Conservation (phyloP, 2,329 filamentous ascomycete species). For the Fusarium hostae region DNA sequence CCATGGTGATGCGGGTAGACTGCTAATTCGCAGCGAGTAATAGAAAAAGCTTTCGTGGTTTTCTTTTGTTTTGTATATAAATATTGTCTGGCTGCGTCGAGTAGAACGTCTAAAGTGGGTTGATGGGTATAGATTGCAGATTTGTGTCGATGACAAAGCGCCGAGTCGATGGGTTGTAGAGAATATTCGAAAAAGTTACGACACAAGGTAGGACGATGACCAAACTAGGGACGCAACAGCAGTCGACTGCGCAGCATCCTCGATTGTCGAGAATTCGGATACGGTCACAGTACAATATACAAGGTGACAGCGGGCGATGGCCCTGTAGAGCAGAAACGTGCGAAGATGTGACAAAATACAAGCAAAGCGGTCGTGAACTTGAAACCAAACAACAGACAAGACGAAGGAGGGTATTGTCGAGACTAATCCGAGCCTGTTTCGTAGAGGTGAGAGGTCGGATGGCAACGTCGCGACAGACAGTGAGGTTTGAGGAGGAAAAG, state of each 20-base stretch:
- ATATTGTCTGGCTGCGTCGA: slow-evolving; percentile 1
- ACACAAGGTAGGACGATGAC: slow-evolving; percentile 19
- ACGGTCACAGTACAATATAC: slow-evolving; percentile 24
- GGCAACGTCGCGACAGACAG: slow-evolving; percentile 24
- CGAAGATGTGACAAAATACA: slow-evolving; percentile 3
- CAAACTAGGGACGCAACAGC: slow-evolving; percentile 33
- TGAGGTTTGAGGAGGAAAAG: slow-evolving; percentile 24
- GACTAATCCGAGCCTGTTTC: slow-evolving; percentile 13
- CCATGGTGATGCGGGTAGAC: slow-evolving; percentile 53
- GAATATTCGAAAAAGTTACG: slow-evolving; percentile 10
- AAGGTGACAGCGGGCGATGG: slow-evolving; percentile 25
- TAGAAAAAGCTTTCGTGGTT: not conserved
- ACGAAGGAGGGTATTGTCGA: slow-evolving; percentile 10
- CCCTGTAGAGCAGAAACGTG: slow-evolving; percentile 9
- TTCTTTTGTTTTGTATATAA: not conserved
- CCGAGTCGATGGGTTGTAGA: slow-evolving; percentile 9
- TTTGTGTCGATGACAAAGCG: slow-evolving; percentile 14
- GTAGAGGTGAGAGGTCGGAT: slow-evolving; percentile 29
- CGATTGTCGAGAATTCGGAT: slow-evolving; percentile 18
- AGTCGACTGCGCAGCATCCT: slow-evolving; percentile 37
- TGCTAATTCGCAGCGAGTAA: slow-evolving; percentile 45
- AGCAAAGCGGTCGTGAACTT: slow-evolving; percentile 11
- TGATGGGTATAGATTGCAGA: slow-evolving; percentile 5
- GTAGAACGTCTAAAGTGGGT: slow-evolving; percentile 13
- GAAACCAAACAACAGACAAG: slow-evolving; percentile 3